A percentile compares a stretch with the other conserved stretches of the same genome.
Conservation (phyloP, 129 eudicot species). For the Helianthus annuus region DNA sequence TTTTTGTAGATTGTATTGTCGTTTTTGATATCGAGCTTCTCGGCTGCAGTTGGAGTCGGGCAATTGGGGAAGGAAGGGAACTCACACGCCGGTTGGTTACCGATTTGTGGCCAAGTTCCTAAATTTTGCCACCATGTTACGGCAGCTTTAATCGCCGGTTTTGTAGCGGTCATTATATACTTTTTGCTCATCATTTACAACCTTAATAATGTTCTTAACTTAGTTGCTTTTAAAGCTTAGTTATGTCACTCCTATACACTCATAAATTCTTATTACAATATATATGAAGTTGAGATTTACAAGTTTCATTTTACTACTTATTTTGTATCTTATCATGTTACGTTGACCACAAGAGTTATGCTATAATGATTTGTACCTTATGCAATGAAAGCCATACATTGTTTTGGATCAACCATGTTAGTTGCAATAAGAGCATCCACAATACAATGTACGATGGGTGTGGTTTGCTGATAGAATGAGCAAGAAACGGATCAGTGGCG, state of each 20-base stretch:
- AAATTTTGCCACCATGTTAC: slow-evolving; percentile 71
- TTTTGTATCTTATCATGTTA: slow-evolving; percentile 17
- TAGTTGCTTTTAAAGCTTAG: slow-evolving; percentile 52
- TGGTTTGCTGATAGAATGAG: too few relatives aligned
- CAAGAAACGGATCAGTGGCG: too few relatives aligned
- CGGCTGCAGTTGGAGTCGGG: slow-evolving; percentile 84
- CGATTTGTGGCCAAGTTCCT: slow-evolving; percentile 89
- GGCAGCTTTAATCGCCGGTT: slow-evolving; percentile 60
- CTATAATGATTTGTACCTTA: slow-evolving; percentile 15
- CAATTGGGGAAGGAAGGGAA: slow-evolving; percentile 85
- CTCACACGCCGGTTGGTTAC: slow-evolving; percentile 89
- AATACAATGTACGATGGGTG: too few relatives aligned
- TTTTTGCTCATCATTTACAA: slow-evolving; percentile 58
- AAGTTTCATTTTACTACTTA: neutral
- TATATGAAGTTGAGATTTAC: neutral
- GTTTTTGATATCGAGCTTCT: slow-evolving; percentile 64
- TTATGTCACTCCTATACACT: neutral
- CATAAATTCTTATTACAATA: neutral
- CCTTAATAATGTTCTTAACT: slow-evolving; percentile 56
- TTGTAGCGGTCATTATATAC: slow-evolving; percentile 60
- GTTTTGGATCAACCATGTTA: slow-evolving; percentile 6
- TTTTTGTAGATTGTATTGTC: slow-evolving; percentile 48
- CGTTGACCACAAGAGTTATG: neutral
- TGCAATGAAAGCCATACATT: slow-evolving; percentile 4
- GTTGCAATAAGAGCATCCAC: neutral